Evolutionary conservation across 179 eudicot genomes (phyloP), one percentile per base, ranked within the genome.

Genomic region (Spergularia azorica): DNA sequence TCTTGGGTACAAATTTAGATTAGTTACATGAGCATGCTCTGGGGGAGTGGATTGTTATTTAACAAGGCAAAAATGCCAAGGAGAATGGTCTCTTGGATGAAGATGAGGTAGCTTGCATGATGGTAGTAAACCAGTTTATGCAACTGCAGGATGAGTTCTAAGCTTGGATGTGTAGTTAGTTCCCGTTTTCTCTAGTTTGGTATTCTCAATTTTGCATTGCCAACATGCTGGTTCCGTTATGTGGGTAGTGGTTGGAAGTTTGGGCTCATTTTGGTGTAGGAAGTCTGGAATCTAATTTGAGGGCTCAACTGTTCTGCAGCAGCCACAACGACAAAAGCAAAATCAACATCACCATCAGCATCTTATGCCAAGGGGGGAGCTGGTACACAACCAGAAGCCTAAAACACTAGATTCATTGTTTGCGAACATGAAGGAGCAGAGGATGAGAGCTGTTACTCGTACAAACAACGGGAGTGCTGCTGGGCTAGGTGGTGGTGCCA

Each of bases 341-440:
- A 64, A 56, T 14, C 66, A 79, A 48, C 17, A 5, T 7, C 69
- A 51, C 9, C 58, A 55, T 12, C 76, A 59, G 1, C 85, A 82
- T 54, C 81, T 63, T 50, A 70, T 79, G 70, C 82, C 79, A 57
- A 79, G 80, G 63, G 81, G 62, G 32, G 88, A 85, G 51, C 41
- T 41, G 14, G 70, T 38, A 32, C 79, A 70, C 0, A 85, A 78
- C 77, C 94, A 86, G 83, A 86, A 79, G 79, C 90, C 92, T 70
- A 91, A 88, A 76, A 95, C 99, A 1, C 79, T 95, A 59, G 99
- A 95, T 79, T 91, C 94, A 12, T 78, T 87, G 76, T 95, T 95
- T 82, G 97, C 99, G 26, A 89, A 89, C 80, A 91, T 93, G 99
- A 89, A 90, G 87, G 95, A 93, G 79, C 90, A 95, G 83, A 90